These are phyloP conservation scores for Fusarium caatingaense DNA, from an alignment of 2,329 filamentous ascomycete genomes.

Conservation along the genomic window DNA sequence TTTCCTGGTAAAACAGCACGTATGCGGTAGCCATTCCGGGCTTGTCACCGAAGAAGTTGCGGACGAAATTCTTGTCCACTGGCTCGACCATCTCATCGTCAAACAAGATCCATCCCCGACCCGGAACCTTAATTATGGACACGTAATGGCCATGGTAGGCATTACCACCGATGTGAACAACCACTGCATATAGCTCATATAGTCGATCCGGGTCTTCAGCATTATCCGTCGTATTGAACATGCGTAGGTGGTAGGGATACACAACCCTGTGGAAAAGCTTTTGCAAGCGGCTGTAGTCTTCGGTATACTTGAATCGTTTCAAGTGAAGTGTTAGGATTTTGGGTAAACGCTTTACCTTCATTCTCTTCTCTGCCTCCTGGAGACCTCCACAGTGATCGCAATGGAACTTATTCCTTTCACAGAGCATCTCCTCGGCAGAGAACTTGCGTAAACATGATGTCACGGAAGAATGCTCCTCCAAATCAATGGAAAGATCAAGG, in stretches of 20 bases:
- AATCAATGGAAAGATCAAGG: constrained; percentile 92
- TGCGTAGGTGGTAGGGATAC: constrained; percentile 93
- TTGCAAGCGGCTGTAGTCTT: constrained; percentile 91
- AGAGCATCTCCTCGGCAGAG: constrained; percentile 97
- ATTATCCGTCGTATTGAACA: constrained; percentile 98
- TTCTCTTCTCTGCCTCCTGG: constrained; percentile 97
- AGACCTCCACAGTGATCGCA: constrained; percentile 97
- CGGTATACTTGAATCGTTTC: constrained; percentile 98
- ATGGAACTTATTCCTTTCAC: constrained; percentile 98
- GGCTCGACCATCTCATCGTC: constrained; percentile 99
- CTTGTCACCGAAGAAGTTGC: constrained; percentile 96
- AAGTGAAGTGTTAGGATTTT: constrained; percentile 92
- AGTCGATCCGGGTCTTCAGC: constrained; percentile 92
- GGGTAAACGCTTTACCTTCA: constrained; percentile 97
- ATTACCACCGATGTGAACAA: constrained; percentile 96
- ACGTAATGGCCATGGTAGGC: constrained; percentile 99
- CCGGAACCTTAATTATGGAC: constrained; percentile 96
- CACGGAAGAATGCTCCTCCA: constrained; percentile 95
- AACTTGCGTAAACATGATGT: constrained; percentile 96
- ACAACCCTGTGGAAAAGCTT: constrained; percentile 98
- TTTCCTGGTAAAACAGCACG: constrained; percentile 98
- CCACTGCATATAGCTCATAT: constrained; percentile 96
- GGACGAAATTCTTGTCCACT: constrained; percentile 94
- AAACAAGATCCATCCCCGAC: constrained; percentile 94
- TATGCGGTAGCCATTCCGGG: constrained; percentile 93